Conservation (phyloP, 305 asterid genomes). For the Fraxinus sp. region DNA sequence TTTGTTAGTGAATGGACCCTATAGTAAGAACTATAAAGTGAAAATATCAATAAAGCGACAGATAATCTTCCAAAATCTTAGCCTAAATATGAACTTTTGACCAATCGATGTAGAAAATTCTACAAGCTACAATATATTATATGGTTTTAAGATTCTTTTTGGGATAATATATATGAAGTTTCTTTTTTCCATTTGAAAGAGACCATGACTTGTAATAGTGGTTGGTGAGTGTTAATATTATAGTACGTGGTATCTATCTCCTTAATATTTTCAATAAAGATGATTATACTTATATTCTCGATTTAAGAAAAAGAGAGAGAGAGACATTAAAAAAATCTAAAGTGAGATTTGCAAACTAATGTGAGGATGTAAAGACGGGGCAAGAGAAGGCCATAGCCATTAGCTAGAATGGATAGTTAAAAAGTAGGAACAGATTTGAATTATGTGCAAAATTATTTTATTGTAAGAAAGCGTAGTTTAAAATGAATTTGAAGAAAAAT, state of each 20-base stretch:
- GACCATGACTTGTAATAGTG: background rate
- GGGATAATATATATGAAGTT: conserved; percentile 35
- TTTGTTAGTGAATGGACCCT: background rate
- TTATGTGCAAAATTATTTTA: background rate
- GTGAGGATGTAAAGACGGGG: background rate
- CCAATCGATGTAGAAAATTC: conserved; percentile 35
- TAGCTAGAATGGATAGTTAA: background rate
- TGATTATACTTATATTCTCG: background rate
- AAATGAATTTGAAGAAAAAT: background rate
- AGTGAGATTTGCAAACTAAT: background rate
- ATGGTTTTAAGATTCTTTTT: conserved; percentile 28
- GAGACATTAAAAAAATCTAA: background rate
- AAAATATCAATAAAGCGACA: conserved; percentile 21
- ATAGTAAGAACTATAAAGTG: background rate
- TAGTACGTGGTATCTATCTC: background rate
- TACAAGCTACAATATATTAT: conserved; percentile 12
- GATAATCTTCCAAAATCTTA: conserved; percentile 31
- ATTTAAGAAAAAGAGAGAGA: background rate
- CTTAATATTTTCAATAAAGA: background rate
- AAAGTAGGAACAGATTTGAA: too few relatives aligned
- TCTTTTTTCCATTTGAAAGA: conserved; percentile 19
- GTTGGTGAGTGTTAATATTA: background rate
- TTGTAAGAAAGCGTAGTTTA: background rate
- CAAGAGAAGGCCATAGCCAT: background rate
- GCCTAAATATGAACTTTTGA: conserved; percentile 44